Evolutionary conservation across 2,329 filamentous ascomycete species (phyloP), one percentile per base, ranked within the genome.

Genomic region (Clonostachys solani): DNA sequence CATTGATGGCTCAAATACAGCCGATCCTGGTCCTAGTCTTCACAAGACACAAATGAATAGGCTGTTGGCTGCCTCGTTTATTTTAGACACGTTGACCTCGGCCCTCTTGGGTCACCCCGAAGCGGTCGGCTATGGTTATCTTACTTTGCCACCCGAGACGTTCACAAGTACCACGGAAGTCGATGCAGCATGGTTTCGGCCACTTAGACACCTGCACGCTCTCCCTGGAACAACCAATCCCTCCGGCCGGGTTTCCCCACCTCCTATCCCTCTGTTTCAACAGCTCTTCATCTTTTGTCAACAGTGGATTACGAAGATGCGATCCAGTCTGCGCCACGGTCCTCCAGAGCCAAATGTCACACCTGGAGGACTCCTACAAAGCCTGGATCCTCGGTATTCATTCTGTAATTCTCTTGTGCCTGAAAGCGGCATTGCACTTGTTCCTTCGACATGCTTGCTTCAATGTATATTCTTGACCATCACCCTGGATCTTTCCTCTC

Each of bases 21-120:
- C 41, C 4, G 37, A 45, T 15, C 12, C 36, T 15, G 36, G 36
- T 18, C 15, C 36, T 38, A 18, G 36, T 18, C 36, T 12, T 38
- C 36, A 43, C 17, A 37, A 42, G n/a, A n/a, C 41, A 19, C 16
- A 36, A 12, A 23, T 17, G 17, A 37, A 34, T 33, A 18, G 49
- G 49, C 54, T 61, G 45, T 51, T 64, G 41, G 72, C 81, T 18
- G 81, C 78, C 5, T 86, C 83, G 50, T 81, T 83, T 48, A 67
- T 85, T 6, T 61, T 89, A 2, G 84, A 88, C 45, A 80, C 76
- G 13, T 61, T 84, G 18, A 60, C 83, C 13, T 75, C 78, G 9
- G 60, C 77, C 16, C 68, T 75, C 9, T 65, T 82, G 5, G 65
- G 71, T n/a, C 70, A 70, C 34, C 63, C 69, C 10, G 69, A 77